Base-by-base conservation (phyloP, 169 alveolate species). In the Cryptosporidium bovis region DNA sequence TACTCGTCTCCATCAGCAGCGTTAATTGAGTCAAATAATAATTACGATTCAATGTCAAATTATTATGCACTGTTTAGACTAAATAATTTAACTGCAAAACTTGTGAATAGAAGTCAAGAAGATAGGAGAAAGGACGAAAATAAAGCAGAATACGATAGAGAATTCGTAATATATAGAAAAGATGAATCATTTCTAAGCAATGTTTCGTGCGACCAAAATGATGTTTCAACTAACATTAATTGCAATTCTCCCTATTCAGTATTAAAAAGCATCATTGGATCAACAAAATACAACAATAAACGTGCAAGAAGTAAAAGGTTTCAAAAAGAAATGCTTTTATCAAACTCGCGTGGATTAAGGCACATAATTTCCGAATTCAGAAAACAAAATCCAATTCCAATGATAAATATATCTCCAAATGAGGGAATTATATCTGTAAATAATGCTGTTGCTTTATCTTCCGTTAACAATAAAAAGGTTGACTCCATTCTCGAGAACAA, bases 301-400 rank as follows among this genome's bases (percentile, higher is more conserved):
- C 55, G 33, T 31, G 1, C 33, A 60, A 58, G n/a, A 36, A 77
- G 64, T 1, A 40, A 8, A 13, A 55, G 12, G n/a, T 16, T 24
- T 24, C 40, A 56, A 15, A 40, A 62, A 12, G 87, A 77, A 24
- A 77, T 77, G 56, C 48, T 77, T 15, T 31, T 77, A 3, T 77
- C 87, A n/a, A 77, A 77, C 20, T 77, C 87, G 13, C 87, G 87
- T 60, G 87, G 87, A 15, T 29, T 77, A 20, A 53, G 87, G 2
- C 87, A 77, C 40, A 60, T 77, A 3, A 60, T 77, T 58, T 77
- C 87, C 20, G 87, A 77, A 60, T 58, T 77, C 77, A 77, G 71
- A 46, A 77, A 77, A 48, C 87, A 77, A 40, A 62, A 60, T 27
- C 87, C 87, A 18, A 16, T 77, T n/a, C 87, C 87, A 31, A 40